phyloP scores from a whole-genome alignment of 2,329 filamentous ascomycete species.

The Diaporthe citrichinensis region DNA sequence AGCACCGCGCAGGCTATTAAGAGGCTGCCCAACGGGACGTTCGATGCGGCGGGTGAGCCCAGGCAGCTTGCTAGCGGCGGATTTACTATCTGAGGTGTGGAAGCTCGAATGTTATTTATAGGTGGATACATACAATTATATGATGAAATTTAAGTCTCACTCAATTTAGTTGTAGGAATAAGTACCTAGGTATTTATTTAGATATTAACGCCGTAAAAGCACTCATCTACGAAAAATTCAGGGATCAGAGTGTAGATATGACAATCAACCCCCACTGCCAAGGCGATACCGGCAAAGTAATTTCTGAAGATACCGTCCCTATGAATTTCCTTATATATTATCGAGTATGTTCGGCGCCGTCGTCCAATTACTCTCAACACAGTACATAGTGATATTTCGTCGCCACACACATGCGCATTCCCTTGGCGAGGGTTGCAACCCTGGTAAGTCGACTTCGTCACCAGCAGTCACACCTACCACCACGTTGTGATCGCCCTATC shows the following conservation, averaged over 20 bases:
- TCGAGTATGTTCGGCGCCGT: no score
- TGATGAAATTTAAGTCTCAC: neutral
- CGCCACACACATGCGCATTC: neutral
- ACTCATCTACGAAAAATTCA: no score
- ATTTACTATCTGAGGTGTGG: conserved; percentile 31
- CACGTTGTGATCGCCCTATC: neutral
- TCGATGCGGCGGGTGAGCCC: conserved; percentile 41
- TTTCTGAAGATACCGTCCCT: no score
- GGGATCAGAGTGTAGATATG: no score
- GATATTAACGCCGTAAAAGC: no score
- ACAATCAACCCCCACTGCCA: no score
- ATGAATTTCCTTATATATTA: no score
- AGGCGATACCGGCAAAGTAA: no score
- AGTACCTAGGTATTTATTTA: no score
- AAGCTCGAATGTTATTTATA: neutral
- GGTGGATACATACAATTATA: neutral
- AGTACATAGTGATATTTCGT: neutral
- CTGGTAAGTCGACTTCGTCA: neutral
- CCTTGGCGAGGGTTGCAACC: neutral
- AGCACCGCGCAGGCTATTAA: conserved; percentile 81
- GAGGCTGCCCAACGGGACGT: conserved; percentile 60
- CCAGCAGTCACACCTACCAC: neutral
- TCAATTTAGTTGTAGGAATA: neutral
- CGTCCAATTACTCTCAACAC: neutral
- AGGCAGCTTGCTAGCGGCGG: conserved; percentile 40